phyloP scores from a whole-genome alignment of 148 eudicot species.

The Cornus kousa region DNA sequence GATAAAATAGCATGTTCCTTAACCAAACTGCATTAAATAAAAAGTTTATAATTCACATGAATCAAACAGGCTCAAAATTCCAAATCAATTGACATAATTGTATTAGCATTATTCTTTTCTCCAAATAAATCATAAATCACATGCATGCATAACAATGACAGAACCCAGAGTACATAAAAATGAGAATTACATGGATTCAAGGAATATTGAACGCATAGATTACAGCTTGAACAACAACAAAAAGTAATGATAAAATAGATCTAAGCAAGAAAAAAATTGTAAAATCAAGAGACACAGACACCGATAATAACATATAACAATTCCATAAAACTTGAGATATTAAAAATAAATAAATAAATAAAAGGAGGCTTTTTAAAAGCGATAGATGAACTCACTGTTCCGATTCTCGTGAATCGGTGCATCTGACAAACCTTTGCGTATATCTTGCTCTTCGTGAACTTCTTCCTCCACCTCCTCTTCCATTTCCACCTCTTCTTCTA shows the following conservation, averaged over 20 bases:
- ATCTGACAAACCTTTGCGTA: constrained; percentile 8
- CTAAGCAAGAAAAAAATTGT: background rate
- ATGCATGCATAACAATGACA: background rate
- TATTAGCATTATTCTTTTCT: background rate
- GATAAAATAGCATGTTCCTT: background rate
- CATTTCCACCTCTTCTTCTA: constrained; percentile 17
- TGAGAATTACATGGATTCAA: too few relatives aligned
- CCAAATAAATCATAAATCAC: background rate
- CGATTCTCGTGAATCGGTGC: background rate
- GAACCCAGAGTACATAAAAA: background rate
- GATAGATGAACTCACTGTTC: constrained; percentile 5
- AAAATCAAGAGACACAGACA: background rate
- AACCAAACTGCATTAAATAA: background rate
- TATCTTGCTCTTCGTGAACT: constrained; percentile 21
- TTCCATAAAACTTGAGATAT: background rate
- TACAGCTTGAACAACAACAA: background rate
- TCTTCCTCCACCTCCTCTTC: constrained; percentile 34
- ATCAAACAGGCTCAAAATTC: background rate
- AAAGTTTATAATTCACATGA: background rate
- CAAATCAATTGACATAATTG: too few relatives aligned
- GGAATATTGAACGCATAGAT: background rate
- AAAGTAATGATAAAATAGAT: background rate
- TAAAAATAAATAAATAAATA: background rate
- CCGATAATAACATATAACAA: background rate
- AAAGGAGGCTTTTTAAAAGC: background rate